Conservation (phyloP, 2,329 filamentous ascomycete species). For the Zalaria sp. region DNA sequence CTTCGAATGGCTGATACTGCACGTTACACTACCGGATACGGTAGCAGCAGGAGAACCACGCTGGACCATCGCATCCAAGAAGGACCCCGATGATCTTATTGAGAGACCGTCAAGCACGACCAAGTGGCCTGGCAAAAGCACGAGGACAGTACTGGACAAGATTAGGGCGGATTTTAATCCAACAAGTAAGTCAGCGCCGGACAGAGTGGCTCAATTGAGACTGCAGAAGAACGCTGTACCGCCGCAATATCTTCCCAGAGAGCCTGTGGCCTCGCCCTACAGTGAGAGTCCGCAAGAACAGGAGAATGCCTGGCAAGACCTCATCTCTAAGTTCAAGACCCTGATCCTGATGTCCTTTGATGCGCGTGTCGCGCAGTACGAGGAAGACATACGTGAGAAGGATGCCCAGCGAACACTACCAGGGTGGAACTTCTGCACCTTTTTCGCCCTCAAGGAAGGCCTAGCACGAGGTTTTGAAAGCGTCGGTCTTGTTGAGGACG, state of each 20-base stretch:
- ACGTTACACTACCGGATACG: slow-evolving; percentile 82
- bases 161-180: slow-evolving; percentile 81
- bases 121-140: slow-evolving; percentile 64
- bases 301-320: slow-evolving; percentile 68
- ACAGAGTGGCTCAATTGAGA: slow-evolving; percentile 75
- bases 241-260: slow-evolving; percentile 29
- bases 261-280: slow-evolving; percentile 34
- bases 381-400: slow-evolving; percentile 92
- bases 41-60: slow-evolving; percentile 65
- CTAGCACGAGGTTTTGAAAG: slow-evolving; percentile 89
- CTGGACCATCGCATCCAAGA: slow-evolving; percentile 34
- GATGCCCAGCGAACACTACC: slow-evolving; percentile 75
- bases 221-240: slow-evolving; percentile 40
- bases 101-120: slow-evolving; percentile 54
- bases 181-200: slow-evolving; percentile 54
- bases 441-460: slow-evolving; percentile 95
- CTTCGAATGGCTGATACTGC: slow-evolving; percentile 87
- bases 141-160: slow-evolving; percentile 78
- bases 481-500: slow-evolving; percentile 89
- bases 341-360: slow-evolving; percentile 85
- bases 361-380: slow-evolving; percentile 79
- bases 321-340: slow-evolving; percentile 75
- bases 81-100: slow-evolving; percentile 37
- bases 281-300: slow-evolving; percentile 63
- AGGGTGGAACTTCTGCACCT: slow-evolving; percentile 98